phyloP scores from a whole-genome alignment of 2,329 filamentous ascomycete species.

The Pseudogymnoascus sp. region DNA sequence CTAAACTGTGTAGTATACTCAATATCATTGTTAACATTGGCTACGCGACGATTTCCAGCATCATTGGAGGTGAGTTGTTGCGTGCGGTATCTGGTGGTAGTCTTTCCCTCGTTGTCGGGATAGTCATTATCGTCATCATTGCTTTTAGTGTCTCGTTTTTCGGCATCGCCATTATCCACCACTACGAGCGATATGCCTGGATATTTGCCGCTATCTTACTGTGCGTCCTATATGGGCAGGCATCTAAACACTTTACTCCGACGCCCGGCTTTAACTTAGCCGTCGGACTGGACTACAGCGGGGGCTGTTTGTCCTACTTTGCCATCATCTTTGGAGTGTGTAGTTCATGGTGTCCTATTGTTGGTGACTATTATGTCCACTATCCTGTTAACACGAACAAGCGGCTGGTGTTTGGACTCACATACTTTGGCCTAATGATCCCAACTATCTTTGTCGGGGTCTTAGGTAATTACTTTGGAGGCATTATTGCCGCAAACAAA shows the following conservation, averaged over 20 bases:
- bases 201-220: conserved; percentile 42
- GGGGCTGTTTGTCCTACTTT: conserved; percentile 10
- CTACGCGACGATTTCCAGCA: conserved; percentile 52
- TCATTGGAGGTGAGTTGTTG: conserved; percentile 50
- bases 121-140: conserved; percentile 49
- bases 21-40: conserved; percentile 35
- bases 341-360: conserved; percentile 36
- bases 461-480: conserved; percentile 7
- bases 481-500: background rate
- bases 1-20: conserved; percentile 23
- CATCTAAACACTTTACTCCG: conserved; percentile 15
- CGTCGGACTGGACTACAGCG: conserved; percentile 12
- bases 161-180: conserved; percentile 46
- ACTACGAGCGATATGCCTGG: conserved; percentile 49
- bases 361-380: conserved; percentile 37
- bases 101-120: conserved; percentile 47
- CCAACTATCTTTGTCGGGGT: conserved; percentile 28
- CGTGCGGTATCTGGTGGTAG: conserved; percentile 40
- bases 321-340: conserved; percentile 7
- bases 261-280: conserved; percentile 7
- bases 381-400: conserved; percentile 37
- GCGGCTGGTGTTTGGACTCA: conserved; percentile 39
- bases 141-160: conserved; percentile 50
- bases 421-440: conserved; percentile 37
- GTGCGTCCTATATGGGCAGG: conserved; percentile 14